Percentiles rank a stretch among this genome's conserved stretches.
These are phyloP conservation scores for Auriscalpium microsporum DNA, from an alignment of 768 basidiomycete genomes.

Conservation along the genomic window DNA sequence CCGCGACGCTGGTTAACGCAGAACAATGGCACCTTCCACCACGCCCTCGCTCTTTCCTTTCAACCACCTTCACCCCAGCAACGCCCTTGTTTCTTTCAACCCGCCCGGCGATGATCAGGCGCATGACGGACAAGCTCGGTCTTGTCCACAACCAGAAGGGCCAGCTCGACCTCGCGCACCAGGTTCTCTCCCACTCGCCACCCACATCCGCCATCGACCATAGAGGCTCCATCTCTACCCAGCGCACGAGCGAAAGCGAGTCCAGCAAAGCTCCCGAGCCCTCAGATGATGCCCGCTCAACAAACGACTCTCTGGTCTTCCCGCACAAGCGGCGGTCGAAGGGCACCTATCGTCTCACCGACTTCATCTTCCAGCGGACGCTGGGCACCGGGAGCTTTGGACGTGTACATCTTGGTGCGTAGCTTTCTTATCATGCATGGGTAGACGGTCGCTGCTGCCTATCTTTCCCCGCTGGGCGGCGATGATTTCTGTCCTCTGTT, in stretches of 20 bases:
- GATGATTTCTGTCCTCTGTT: background rate
- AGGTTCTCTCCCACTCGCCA: background rate
- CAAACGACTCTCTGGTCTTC: constrained; percentile 13
- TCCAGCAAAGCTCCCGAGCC: constrained; percentile 36
- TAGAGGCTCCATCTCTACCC: constrained; percentile 60
- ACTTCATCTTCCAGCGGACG: constrained; percentile 77
- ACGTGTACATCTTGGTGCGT: constrained; percentile 79
- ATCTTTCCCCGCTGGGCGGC: background rate
- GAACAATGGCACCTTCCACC: background rate
- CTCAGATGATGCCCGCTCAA: constrained; percentile 16
- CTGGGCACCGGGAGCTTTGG: constrained; percentile 96
- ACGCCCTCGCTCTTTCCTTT: background rate
- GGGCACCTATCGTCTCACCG: constrained; percentile 61
- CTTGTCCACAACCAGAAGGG: constrained; percentile 12
- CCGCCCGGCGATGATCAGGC: constrained; percentile 21
- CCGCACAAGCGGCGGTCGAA: constrained; percentile 41
- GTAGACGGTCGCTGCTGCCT: too few relatives aligned
- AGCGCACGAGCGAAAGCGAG: constrained; percentile 47
- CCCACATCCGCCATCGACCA: constrained; percentile 30
- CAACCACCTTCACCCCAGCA: background rate
- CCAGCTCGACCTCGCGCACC: constrained; percentile 14
- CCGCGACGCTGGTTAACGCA: background rate
- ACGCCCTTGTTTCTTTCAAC: background rate
- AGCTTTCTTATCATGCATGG: too few relatives aligned
- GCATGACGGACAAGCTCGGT: constrained; percentile 26